Conservation (phyloP, 208 protist species). For the Ichthyophonus hoferi region DNA sequence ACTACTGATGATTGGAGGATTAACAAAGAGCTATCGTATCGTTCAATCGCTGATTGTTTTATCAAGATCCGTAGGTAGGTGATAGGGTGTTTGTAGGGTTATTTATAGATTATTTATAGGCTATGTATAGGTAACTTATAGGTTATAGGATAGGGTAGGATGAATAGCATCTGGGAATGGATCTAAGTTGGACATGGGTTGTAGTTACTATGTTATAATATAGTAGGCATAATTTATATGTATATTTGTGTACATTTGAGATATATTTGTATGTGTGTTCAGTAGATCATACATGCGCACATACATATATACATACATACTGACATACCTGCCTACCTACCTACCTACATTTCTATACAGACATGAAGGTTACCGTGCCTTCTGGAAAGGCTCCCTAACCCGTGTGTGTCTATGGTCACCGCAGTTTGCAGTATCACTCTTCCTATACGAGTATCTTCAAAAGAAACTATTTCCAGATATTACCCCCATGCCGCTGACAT, state of each 20-base stretch:
- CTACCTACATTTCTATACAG: background rate
- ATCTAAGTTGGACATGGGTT: too few relatives aligned
- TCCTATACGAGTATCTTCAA: slow-evolving; percentile 9
- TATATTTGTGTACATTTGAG: background rate
- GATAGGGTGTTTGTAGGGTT: too few relatives aligned
- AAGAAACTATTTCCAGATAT: slow-evolving; percentile 15
- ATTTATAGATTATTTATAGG: too few relatives aligned
- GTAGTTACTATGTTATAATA: too few relatives aligned
- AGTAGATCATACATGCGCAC: background rate
- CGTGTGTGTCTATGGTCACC: background rate
- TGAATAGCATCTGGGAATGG: too few relatives aligned
- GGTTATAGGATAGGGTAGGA: too few relatives aligned
- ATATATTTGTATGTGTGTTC: background rate
- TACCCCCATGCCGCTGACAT: slow-evolving; percentile 8
- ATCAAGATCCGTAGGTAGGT: slow-evolving; percentile 1
- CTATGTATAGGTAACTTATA: too few relatives aligned
- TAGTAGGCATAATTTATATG: background rate
- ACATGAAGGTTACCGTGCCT: slow-evolving; percentile 15
- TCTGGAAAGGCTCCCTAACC: slow-evolving; percentile 1
- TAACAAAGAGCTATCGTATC: slow-evolving; percentile 1
- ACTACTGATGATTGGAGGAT: background rate
- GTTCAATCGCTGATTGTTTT: slow-evolving; percentile 16
- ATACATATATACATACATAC: background rate
- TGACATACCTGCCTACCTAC: background rate
- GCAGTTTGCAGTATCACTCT: slow-evolving; percentile 21